Evolutionary conservation across 2,329 filamentous ascomycete species (phyloP).

Genomic region (Claviceps sp.): DNA sequence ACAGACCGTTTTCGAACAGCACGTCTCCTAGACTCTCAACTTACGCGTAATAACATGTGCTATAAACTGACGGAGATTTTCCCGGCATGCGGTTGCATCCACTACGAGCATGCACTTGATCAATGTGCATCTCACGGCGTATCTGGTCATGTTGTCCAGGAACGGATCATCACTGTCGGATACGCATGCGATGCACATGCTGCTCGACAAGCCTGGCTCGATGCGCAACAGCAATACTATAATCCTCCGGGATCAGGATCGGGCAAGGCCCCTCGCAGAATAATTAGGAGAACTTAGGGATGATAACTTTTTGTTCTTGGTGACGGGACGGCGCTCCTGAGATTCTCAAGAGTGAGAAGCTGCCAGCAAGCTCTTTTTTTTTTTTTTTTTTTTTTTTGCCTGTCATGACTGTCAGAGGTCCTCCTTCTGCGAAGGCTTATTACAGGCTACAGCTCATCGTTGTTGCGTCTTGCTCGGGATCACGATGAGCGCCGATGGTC

Average conservation of each 20-base stretch:
- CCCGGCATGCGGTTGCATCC: conserved; percentile 75
- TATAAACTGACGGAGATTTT: conserved; percentile 78
- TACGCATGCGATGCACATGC: conserved; percentile 49
- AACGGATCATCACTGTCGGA: conserved; percentile 69
- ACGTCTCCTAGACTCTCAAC: conserved; percentile 2
- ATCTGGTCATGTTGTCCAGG: conserved; percentile 56
- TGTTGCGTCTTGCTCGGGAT: not conserved
- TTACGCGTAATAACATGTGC: conserved; percentile 48
- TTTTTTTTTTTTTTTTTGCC: too few species aligned
- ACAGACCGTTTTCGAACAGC: not conserved
- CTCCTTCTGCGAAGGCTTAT: conserved; percentile 24
- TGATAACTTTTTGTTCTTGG: not conserved
- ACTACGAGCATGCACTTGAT: conserved; percentile 78
- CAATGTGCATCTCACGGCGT: conserved; percentile 65
- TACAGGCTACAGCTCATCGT: conserved; percentile 17
- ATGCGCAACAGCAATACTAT: conserved; percentile 31
- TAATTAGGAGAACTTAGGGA: not conserved
- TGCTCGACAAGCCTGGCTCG: conserved; percentile 24
- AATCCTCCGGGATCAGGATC: conserved; percentile 35
- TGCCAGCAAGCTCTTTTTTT: conserved; percentile 32
- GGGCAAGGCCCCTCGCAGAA: not conserved
- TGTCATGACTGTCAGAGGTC: too few species aligned
- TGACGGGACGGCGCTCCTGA: conserved; percentile 28
- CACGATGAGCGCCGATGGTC: not conserved
- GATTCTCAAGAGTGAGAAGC: conserved; percentile 30